These are phyloP conservation scores for Malassezia pachydermatis DNA, from an alignment of 1,284 basidiomycete species.

Conservation along the genomic window DNA sequence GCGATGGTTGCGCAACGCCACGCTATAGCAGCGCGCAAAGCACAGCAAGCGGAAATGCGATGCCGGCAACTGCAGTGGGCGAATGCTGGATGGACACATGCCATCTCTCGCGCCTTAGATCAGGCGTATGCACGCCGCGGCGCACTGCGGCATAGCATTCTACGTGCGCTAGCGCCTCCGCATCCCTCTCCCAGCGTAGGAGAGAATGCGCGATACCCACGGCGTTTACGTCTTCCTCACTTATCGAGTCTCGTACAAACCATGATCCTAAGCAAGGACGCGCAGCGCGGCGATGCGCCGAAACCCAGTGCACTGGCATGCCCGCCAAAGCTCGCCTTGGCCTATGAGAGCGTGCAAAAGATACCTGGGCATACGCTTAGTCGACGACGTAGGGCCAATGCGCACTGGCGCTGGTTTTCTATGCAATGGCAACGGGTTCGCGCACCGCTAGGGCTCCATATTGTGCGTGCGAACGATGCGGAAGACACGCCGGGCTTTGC, in stretches of 20 bases:
- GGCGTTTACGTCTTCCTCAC: slow-evolving; percentile 8
- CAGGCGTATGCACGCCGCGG: slow-evolving; percentile 19
- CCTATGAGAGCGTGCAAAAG: slow-evolving; percentile 1
- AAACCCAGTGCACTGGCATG: neutral
- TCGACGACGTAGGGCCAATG: slow-evolving; percentile 12
- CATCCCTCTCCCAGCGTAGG: slow-evolving; percentile 8
- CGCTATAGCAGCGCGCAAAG: neutral
- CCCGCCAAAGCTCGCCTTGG: slow-evolving; percentile 14
- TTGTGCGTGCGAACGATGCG: neutral
- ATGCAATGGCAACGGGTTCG: slow-evolving; percentile 3
- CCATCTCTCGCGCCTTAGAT: slow-evolving; percentile 15
- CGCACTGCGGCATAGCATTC: slow-evolving; percentile 1
- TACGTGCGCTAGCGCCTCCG: slow-evolving; percentile 2
- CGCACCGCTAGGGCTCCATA: slow-evolving; percentile 3
- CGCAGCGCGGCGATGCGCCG: slow-evolving; percentile 7
- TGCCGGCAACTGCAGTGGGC: slow-evolving; percentile 12
- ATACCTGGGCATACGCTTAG: slow-evolving; percentile 11
- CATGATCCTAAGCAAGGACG: neutral
- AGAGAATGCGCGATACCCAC: slow-evolving; percentile 6
- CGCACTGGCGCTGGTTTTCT: slow-evolving; percentile 18
- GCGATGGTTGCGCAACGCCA: neutral
- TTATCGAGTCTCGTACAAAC: slow-evolving; percentile 5
- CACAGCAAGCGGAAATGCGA: neutral
- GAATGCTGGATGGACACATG: slow-evolving; percentile 19
- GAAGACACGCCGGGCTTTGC: neutral